Base-by-base conservation (phyloP, 2,329 filamentous ascomycete species). In the Penicillium sp. region DNA sequence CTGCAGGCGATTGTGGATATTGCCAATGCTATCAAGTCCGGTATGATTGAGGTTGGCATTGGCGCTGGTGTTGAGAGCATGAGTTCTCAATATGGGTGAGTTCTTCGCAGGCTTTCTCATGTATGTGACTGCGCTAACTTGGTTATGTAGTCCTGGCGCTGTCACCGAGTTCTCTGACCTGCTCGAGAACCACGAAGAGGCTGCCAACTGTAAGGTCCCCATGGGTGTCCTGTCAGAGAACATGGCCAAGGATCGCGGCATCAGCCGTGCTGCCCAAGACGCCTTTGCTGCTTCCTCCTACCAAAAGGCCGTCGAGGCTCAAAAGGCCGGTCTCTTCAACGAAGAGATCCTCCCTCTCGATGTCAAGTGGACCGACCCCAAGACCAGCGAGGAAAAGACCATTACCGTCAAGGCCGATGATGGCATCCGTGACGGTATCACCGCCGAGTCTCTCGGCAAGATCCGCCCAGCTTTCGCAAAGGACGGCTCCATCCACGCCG, bases 31-130 rank as follows among this genome's bases (percentile, higher is more conserved):
- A 96, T 99, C 81, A 88, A 87, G 74, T 77, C 88, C 5, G 95
- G 93, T 72, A 96, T 97, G 91, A 98, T 98, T 74, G 94, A 98
- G 69, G 81, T 98, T 66, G 95, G 95, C 70, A 88, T 98, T 70
- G 95, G 94, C 69, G 93, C 93, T 21, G 95, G 95, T 73, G 93
- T 97, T 26, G 95, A 99, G 87, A 95, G 91, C 84, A 99, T 99
- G 95, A 91, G 88, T 73, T 85, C 85, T 61, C 91, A 97, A 75
- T 98, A 98, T 77, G 95, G 94, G 88, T 91, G 82, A 70, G 86
- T 79, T 19, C n/a, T 15, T 7, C 23, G 19, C n/a, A n/a, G 5
- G 5, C 31, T 15, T 45, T 29, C 11, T 23, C n/a, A 17, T 13
- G 3, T 29, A 13, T 13, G 7, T 45, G 29, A 26, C 26, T 44